Conservation (phyloP, 2,329 filamentous ascomycete genomes). For the Pseudocercospora cruenta region DNA sequence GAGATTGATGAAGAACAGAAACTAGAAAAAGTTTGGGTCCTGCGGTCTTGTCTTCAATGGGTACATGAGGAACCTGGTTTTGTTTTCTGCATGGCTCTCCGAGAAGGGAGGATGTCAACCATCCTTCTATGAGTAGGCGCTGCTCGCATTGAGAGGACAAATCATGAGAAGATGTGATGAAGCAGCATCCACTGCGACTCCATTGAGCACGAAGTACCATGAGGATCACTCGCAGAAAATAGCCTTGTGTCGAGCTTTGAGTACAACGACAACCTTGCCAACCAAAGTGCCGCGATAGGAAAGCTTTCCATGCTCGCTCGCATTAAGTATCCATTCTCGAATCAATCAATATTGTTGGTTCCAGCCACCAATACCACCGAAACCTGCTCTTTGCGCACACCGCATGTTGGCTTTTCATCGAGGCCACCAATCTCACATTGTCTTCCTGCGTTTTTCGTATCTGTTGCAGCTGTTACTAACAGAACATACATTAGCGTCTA, state of each 20-base stretch:
- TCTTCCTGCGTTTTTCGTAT: neutral
- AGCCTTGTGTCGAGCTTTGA: neutral
- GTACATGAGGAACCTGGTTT: neutral
- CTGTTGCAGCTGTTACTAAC: neutral
- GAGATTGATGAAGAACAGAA: slow-evolving; percentile 1
- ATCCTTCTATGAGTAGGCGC: neutral
- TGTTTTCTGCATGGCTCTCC: neutral
- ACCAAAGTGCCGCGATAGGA: too few relatives aligned
- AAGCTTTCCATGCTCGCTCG: too few relatives aligned
- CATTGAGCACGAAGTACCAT: too few relatives aligned
- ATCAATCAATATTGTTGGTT: neutral
- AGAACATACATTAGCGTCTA: neutral
- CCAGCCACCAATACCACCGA: neutral
- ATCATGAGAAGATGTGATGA: too few relatives aligned
- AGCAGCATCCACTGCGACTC: too few relatives aligned
- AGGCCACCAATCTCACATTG: neutral
- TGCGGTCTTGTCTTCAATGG: neutral
- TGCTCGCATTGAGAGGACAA: neutral
- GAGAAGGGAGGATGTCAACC: neutral
- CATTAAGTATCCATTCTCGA: too few relatives aligned
- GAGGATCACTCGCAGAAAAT: neutral
- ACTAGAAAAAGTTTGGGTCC: neutral
- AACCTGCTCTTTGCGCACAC: neutral
- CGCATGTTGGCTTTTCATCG: neutral
- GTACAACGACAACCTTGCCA: too few relatives aligned